A percentile compares a stretch with the other conserved stretches of the same genome.
Conservation (phyloP, 352 stramenopile species). For the Pelagophyceae sp. region DNA sequence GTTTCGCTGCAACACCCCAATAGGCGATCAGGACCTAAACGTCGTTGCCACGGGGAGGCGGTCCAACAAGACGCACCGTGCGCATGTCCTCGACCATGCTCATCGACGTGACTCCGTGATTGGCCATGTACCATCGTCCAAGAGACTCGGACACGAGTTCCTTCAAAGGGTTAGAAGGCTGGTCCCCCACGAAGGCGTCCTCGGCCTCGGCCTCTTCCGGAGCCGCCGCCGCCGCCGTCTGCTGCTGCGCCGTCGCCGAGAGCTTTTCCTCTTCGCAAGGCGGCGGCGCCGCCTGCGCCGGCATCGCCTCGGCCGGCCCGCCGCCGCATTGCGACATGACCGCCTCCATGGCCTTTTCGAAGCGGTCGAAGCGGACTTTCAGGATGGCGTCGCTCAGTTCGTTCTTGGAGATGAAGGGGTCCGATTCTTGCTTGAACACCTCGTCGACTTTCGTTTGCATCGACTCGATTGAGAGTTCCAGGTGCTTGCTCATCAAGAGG, state of each 20-base stretch:
- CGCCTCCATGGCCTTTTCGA: background rate
- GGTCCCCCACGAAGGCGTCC: too few species aligned
- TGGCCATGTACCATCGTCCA: conserved; percentile 18
- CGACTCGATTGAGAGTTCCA: background rate
- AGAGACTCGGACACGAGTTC: background rate
- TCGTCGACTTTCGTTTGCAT: conserved; percentile 3
- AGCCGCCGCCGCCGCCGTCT: background rate
- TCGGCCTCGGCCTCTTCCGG: too few species aligned
- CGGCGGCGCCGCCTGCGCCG: background rate
- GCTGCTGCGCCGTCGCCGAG: background rate
- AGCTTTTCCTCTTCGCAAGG: background rate
- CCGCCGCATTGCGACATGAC: background rate
- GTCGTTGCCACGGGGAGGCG: too few species aligned
- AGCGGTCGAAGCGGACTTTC: conserved; percentile 18
- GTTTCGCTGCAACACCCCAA: conserved; percentile 18
- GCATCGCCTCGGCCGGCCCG: background rate
- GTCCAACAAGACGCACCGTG: too few species aligned
- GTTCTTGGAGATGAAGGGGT: conserved; percentile 21
- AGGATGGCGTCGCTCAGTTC: conserved; percentile 16
- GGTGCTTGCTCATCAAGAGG: background rate
- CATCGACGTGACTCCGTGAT: conserved; percentile 15
- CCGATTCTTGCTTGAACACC: conserved; percentile 14
- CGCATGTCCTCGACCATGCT: conserved; percentile 21
- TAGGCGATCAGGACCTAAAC: conserved; percentile 20
- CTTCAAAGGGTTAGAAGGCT: conserved; percentile 12